Evolutionary conservation across 1,139 yeast species (phyloP).

Genomic region (Taiozyma onychis): DNA sequence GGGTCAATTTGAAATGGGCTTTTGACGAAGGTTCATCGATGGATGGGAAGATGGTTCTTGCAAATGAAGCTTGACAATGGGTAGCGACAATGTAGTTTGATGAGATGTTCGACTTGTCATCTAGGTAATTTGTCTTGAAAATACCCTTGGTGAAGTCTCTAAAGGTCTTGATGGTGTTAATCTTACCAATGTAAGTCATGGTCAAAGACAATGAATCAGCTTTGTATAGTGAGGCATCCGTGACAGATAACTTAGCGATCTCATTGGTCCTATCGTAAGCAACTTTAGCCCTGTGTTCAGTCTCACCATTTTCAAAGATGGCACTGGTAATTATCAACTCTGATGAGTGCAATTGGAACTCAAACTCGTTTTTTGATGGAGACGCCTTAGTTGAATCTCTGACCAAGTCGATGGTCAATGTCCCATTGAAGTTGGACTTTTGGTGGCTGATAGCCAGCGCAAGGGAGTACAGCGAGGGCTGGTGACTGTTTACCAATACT

Average conservation of each 20-base stretch:
- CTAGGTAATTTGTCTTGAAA: constrained; percentile 59
- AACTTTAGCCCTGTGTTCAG: constrained; percentile 28
- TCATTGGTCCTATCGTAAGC: constrained; percentile 37
- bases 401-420: constrained; percentile 31
- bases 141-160: constrained; percentile 58
- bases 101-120: constrained; percentile 41
- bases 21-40: constrained; percentile 57
- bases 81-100: constrained; percentile 53
- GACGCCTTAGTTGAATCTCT: constrained; percentile 18
- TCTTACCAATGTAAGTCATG: constrained; percentile 45
- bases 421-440: constrained; percentile 54
- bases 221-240: constrained; percentile 10
- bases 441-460: constrained; percentile 38
- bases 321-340: constrained; percentile 35
- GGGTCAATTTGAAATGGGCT: constrained; percentile 41
- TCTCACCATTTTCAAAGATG: constrained; percentile 17
- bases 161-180: constrained; percentile 49
- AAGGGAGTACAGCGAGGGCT: constrained; percentile 42
- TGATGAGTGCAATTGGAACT: constrained; percentile 37
- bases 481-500: constrained; percentile 2
- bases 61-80: constrained; percentile 64
- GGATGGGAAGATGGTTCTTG: constrained; percentile 57
- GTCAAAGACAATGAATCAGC: constrained; percentile 10
- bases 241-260: constrained; percentile 25
- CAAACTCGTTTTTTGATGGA: constrained; percentile 19